phyloP scores from a whole-genome alignment of 805 yeast species.

The Kuraishia cidri region DNA sequence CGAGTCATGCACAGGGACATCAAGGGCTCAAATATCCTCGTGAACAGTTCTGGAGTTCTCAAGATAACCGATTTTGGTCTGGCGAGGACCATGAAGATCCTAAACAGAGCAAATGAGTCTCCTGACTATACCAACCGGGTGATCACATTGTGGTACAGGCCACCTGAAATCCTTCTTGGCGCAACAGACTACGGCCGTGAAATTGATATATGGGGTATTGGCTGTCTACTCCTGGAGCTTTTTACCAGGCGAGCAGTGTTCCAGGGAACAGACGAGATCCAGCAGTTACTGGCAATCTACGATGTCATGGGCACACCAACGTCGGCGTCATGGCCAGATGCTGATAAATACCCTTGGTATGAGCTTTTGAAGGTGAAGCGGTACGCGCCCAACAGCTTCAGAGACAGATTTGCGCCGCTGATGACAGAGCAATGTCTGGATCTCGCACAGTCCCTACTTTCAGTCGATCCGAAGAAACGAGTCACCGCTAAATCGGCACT shows the following conservation, averaged over 20 bases:
- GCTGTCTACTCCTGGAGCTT: slow-evolving; percentile 80
- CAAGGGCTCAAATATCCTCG: slow-evolving; percentile 69
- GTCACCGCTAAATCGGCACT: slow-evolving; percentile 65
- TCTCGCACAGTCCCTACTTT: slow-evolving; percentile 53
- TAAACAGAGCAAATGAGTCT: slow-evolving; percentile 34
- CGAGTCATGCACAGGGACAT: slow-evolving; percentile 74
- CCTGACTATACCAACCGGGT: slow-evolving; percentile 92
- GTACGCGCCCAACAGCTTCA: slow-evolving; percentile 26
- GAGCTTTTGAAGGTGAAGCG: slow-evolving; percentile 64
- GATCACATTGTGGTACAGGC: slow-evolving; percentile 95
- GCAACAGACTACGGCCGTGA: slow-evolving; percentile 85
- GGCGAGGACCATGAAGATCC: slow-evolving; percentile 64
- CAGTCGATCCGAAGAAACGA: slow-evolving; percentile 62
- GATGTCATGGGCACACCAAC: slow-evolving; percentile 85
- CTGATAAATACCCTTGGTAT: slow-evolving; percentile 86
- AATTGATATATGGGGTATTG: slow-evolving; percentile 96
- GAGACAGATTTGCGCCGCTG: slow-evolving; percentile 27
- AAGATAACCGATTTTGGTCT: slow-evolving; percentile 80
- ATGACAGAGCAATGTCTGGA: slow-evolving; percentile 50
- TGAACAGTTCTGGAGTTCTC: slow-evolving; percentile 52
- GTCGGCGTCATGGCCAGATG: slow-evolving; percentile 63
- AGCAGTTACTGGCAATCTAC: slow-evolving; percentile 71
- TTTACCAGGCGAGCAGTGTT: slow-evolving; percentile 70
- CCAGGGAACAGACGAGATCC: slow-evolving; percentile 83
- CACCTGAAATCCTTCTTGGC: slow-evolving; percentile 89